phyloP scores from a whole-genome alignment of 148 eudicot genomes.

The Persicaria maculosa region DNA sequence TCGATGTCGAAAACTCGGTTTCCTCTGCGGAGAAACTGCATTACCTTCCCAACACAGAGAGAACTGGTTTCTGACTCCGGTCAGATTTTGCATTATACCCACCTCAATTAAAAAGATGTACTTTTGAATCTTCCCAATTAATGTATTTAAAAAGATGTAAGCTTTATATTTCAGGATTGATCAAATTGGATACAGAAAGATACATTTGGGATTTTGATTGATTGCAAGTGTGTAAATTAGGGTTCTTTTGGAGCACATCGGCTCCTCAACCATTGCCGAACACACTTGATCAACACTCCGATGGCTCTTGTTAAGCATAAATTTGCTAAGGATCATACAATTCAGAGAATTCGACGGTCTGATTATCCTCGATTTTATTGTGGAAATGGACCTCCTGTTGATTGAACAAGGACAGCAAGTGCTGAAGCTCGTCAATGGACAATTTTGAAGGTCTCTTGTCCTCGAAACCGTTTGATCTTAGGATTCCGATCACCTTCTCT shows the following conservation, averaged over 20 bases:
- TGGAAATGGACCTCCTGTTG: conserved; percentile 55
- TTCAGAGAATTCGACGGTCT: neutral
- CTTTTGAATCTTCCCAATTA: neutral
- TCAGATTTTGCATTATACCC: too few relatives aligned
- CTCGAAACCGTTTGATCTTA: conserved; percentile 58
- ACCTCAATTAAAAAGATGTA: neutral
- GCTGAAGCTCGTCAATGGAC: conserved; percentile 56
- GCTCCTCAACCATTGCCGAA: neutral
- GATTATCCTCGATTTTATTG: conserved; percentile 22
- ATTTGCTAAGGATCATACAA: conserved; percentile 6
- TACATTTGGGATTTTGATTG: neutral
- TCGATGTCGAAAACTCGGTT: neutral
- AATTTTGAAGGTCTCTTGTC: conserved; percentile 90
- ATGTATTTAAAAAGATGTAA: neutral
- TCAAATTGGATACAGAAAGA: neutral
- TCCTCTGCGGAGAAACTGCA: conserved; percentile 1
- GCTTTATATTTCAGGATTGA: neutral
- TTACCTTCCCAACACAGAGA: neutral
- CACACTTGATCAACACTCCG: neutral
- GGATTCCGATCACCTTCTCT: conserved; percentile 47
- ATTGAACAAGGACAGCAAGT: conserved; percentile 61
- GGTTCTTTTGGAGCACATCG: too few relatives aligned
- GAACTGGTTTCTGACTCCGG: neutral
- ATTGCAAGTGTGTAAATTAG: neutral
- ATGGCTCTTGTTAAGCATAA: neutral